Conservation (phyloP, 257 asterid species). For the Nicotiana paniculata region DNA sequence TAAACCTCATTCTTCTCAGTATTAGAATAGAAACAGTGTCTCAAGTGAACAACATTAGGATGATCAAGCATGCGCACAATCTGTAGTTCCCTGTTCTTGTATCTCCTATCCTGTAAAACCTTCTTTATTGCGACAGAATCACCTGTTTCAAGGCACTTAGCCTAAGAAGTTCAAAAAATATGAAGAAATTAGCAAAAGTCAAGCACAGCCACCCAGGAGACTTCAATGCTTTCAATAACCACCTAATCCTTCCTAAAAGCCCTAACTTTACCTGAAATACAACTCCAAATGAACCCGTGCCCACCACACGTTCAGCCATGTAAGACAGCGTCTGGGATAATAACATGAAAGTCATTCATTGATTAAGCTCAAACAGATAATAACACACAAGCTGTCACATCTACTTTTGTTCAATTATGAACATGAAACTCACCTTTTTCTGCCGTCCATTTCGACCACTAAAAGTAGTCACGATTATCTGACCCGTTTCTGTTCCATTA, state of each 20-base stretch:
- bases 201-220: background rate
- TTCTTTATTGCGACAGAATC: conserved; percentile 85
- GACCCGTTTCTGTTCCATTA: conserved; percentile 84
- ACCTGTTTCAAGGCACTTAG: conserved; percentile 80
- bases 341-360: background rate
- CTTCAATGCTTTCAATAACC: background rate
- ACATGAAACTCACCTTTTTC: conserved; percentile 51
- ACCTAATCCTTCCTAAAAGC: background rate
- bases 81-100: conserved; percentile 85
- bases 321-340: conserved; percentile 67
- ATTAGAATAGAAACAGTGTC: conserved; percentile 76
- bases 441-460: conserved; percentile 70
- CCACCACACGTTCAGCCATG: conserved; percentile 86
- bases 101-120: conserved; percentile 87
- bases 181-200: conserved; percentile 9
- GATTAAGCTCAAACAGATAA: background rate
- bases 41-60: conserved; percentile 66
- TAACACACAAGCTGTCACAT: background rate
- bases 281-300: conserved; percentile 82
- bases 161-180: conserved; percentile 22
- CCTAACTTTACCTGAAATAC: conserved; percentile 59
- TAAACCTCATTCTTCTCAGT: conserved; percentile 73
- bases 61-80: conserved; percentile 82
- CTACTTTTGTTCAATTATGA: background rate
- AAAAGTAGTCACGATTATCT: conserved; percentile 69